These are phyloP conservation scores for Globisporangium mamillatum DNA, from an alignment of 352 stramenopile species.

Conservation along the genomic window DNA sequence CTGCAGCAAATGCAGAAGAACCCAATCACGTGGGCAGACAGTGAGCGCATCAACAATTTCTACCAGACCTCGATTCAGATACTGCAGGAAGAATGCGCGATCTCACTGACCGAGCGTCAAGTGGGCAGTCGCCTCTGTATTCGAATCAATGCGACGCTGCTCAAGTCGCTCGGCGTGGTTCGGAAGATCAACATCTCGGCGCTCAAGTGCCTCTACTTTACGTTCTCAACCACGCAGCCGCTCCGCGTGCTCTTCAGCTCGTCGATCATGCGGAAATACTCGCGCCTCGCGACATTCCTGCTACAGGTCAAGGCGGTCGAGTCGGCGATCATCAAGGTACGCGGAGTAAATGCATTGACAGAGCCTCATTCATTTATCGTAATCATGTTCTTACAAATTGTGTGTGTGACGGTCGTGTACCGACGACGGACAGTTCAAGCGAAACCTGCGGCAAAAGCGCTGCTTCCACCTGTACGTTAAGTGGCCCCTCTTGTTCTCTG, in stretches of 20 bases:
- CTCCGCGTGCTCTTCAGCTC: slow-evolving; percentile 61
- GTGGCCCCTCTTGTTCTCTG: neutral
- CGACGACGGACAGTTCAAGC: slow-evolving; percentile 46
- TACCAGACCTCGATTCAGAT: slow-evolving; percentile 53
- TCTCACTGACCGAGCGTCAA: slow-evolving; percentile 34
- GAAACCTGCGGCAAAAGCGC: slow-evolving; percentile 40
- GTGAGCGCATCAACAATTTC: slow-evolving; percentile 49
- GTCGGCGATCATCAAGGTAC: slow-evolving; percentile 52
- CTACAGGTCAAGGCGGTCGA: slow-evolving; percentile 70
- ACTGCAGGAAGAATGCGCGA: slow-evolving; percentile 39
- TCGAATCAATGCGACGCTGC: slow-evolving; percentile 43
- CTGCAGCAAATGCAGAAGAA: slow-evolving; percentile 54
- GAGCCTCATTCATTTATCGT: neutral
- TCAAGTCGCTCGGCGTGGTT: slow-evolving; percentile 32
- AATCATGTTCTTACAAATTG: neutral
- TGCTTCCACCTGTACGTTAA: slow-evolving; percentile 46
- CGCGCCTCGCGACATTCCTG: slow-evolving; percentile 45
- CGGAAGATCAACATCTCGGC: slow-evolving; percentile 52
- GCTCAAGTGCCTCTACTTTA: slow-evolving; percentile 58
- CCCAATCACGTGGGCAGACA: slow-evolving; percentile 54
- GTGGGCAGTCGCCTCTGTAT: slow-evolving; percentile 47
- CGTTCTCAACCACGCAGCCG: slow-evolving; percentile 43
- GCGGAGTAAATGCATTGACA: neutral
- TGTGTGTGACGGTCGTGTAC: neutral
- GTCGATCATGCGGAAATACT: slow-evolving; percentile 63